Conservation (phyloP, 768 basidiomycete species). For the Lactarius sanguifluus region DNA sequence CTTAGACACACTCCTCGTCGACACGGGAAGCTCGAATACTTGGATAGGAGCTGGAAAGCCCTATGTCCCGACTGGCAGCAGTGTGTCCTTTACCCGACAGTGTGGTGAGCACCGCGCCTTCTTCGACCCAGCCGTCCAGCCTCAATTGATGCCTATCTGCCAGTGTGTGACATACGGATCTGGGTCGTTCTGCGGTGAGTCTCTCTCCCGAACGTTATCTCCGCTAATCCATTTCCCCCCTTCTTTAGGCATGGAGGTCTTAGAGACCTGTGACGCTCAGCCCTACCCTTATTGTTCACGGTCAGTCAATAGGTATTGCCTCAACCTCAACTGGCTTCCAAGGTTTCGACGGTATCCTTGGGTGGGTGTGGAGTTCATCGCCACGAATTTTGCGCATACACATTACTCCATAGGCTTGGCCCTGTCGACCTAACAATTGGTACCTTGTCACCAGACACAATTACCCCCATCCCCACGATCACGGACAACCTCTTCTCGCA, state of each 20-base stretch:
- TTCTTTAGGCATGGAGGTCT: not conserved
- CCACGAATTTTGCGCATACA: not conserved
- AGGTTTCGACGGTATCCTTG: constrained; percentile 42
- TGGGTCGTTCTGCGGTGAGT: constrained; percentile 18
- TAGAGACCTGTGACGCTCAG: constrained; percentile 9
- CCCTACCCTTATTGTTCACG: constrained; percentile 26
- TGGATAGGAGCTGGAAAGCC: constrained; percentile 10
- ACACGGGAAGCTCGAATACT: constrained; percentile 9
- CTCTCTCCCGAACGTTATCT: not conserved
- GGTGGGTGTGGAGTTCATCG: constrained; percentile 22
- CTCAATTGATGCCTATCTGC: not conserved
- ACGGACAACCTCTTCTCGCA: constrained; percentile 37
- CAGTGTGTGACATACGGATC: constrained; percentile 21
- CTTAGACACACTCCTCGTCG: constrained; percentile 1
- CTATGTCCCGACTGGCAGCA: constrained; percentile 1
- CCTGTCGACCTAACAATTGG: constrained; percentile 55
- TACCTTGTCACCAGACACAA: constrained; percentile 34
- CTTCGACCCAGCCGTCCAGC: not conserved
- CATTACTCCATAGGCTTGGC: constrained; percentile 48
- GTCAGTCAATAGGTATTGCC: constrained; percentile 44
- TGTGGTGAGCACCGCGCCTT: not conserved
- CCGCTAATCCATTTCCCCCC: not conserved
- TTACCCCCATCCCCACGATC: constrained; percentile 46
- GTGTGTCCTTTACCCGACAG: not conserved
- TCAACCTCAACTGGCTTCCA: constrained; percentile 31